phyloP scores from a whole-genome alignment of 352 stramenopile species.

The Nothophytophthora sp. region DNA sequence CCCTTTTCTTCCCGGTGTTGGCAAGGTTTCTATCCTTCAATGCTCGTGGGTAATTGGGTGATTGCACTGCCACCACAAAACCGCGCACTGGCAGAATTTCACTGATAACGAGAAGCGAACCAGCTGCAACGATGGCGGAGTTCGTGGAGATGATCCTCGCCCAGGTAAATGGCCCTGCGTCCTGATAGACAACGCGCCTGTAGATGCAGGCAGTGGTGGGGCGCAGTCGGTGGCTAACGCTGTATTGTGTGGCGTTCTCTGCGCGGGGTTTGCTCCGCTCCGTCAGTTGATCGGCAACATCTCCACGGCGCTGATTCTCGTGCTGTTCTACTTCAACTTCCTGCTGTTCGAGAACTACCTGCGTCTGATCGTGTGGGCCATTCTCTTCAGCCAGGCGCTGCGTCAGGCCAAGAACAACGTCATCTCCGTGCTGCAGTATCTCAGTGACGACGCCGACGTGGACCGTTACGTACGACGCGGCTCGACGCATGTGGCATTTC shows the following conservation, averaged over 20 bases:
- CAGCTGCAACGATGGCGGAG: slow-evolving; percentile 54
- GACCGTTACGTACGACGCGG: slow-evolving; percentile 59
- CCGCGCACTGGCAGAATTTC: too few relatives aligned
- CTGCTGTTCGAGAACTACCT: slow-evolving; percentile 90
- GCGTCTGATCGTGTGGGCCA: slow-evolving; percentile 86
- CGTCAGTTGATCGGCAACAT: slow-evolving; percentile 84
- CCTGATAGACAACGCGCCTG: not conserved
- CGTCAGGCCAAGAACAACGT: slow-evolving; percentile 88
- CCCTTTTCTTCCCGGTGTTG: too few relatives aligned
- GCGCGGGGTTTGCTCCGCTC: not conserved
- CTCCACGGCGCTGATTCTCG: slow-evolving; percentile 81
- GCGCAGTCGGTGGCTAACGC: not conserved
- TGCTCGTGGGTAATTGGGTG: too few relatives aligned
- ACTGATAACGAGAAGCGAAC: too few relatives aligned
- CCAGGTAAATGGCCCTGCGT: slow-evolving; percentile 42
- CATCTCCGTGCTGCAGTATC: slow-evolving; percentile 76
- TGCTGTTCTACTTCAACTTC: slow-evolving; percentile 91
- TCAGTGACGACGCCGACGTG: slow-evolving; percentile 82
- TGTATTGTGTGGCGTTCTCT: not conserved
- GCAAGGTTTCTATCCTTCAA: too few relatives aligned
- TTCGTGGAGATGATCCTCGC: slow-evolving; percentile 86
- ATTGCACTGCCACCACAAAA: too few relatives aligned
- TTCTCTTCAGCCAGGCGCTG: slow-evolving; percentile 85
- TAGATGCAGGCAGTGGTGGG: not conserved
- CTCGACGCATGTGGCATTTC: too few relatives aligned